Base-by-base conservation (phyloP, 2,329 filamentous ascomycete genomes). In the Arthrinium phaeospermum region DNA sequence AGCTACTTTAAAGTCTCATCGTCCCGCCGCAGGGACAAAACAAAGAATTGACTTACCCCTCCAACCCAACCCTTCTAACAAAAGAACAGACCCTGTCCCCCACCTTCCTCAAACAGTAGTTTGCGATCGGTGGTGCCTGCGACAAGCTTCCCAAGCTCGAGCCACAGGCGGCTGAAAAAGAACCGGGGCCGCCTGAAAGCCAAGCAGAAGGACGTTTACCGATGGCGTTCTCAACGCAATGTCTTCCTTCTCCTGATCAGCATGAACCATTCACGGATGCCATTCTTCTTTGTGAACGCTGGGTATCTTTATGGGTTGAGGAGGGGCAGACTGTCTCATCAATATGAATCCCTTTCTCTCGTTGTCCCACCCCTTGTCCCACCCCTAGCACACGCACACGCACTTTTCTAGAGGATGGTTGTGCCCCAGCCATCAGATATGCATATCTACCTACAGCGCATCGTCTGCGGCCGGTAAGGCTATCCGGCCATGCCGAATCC, bases 91-190 rank as follows among this genome's bases (percentile, higher is more conserved):
- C 57, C 57, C 57, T n/a, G 34, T 61, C 57, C 57, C 57, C 57
- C 57, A 64, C 57, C 57, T 64, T 41, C 57, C 57, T 41, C 57
- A 64, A 64, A 41, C 57, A 64, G 57, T 64, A 64, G 53, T 37
- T 16, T 34, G 51, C 51, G 51, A 57, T 34, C 27, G 51, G 27
- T 6, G 51, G 24, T 47, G 45, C 45, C 45, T 47, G 19, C 22
- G 19, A 37, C 57, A 41, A 64, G 57, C 57, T 64, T 64, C 53
- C 53, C 3, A 41, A 64, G 57, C 34, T 64, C 19, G 57, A 64
- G 57, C 34, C 57, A 64, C 57, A 64, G 30, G 57, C 27, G 57
- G 57, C 57, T 41, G 34, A 64, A 61, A 61, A 41, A 41, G 34
- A 41, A 64, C 41, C 13, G 34, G 57, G 34, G 8, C 34, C 51